Evolutionary conservation across 768 basidiomycete species (phyloP).

Genomic region (Epithele typhae): DNA sequence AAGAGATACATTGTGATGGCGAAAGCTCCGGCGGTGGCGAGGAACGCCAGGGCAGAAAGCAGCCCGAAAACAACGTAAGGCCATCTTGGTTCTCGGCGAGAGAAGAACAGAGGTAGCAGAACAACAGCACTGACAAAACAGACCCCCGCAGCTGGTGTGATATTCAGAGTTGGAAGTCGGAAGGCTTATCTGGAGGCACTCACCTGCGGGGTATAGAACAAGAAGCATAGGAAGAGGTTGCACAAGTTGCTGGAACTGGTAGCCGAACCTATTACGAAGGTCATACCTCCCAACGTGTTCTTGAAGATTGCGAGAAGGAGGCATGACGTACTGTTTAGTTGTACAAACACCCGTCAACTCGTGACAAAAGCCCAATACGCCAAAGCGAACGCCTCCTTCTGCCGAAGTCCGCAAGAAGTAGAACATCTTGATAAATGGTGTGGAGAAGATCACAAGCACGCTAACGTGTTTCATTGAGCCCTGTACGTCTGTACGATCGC

Average conservation of each 20-base stretch:
- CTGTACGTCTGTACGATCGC: neutral
- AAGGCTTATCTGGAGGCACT: neutral
- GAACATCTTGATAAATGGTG: conserved; percentile 5
- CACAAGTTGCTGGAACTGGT: neutral
- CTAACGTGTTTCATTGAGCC: neutral
- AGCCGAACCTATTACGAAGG: conserved; percentile 3
- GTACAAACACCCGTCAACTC: neutral
- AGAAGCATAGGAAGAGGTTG: neutral
- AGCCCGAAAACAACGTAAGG: conserved; percentile 1
- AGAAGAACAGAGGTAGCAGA: conserved; percentile 3
- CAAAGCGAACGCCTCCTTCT: conserved; percentile 3
- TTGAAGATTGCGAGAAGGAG: neutral
- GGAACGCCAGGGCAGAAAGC: conserved; percentile 3
- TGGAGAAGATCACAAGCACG: conserved; percentile 8
- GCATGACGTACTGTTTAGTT: conserved; percentile 1
- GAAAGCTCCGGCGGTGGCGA: conserved; percentile 6
- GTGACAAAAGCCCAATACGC: conserved; percentile 7
- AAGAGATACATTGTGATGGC: conserved; percentile 1
- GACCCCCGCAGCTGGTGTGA: conserved; percentile 3
- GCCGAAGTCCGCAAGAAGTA: conserved; percentile 7
- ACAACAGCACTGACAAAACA: neutral
- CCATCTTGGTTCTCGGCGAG: neutral
- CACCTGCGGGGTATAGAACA: conserved; percentile 9
- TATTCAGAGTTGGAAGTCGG: neutral
- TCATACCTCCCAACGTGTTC: neutral